phyloP scores from a whole-genome alignment of 73 alveolate genomes.

The Uronychia setigera region DNA sequence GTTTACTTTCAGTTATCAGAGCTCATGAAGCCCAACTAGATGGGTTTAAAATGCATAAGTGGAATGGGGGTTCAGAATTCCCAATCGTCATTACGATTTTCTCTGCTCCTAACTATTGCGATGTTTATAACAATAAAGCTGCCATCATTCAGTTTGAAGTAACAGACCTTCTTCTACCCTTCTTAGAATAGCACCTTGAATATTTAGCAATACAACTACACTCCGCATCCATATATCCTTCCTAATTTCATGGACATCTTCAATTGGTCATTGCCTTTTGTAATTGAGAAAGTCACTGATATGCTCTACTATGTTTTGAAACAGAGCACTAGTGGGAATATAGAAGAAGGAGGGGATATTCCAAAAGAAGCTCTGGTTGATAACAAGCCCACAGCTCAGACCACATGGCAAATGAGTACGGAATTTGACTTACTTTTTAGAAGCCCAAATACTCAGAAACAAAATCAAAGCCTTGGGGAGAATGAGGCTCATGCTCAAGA shows the following conservation, averaged over 20 bases:
- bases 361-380: conserved; percentile 2
- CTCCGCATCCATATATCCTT: conserved; percentile 92
- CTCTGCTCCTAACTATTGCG: conserved; percentile 97
- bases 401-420: conserved; percentile 23
- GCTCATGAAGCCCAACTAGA: conserved; percentile 97
- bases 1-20: conserved; percentile 76
- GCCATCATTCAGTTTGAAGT: conserved; percentile 86
- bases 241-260: conserved; percentile 87
- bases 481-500: conserved; percentile 67
- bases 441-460: conserved; percentile 25
- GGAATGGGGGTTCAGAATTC: conserved; percentile 82
- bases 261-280: conserved; percentile 86
- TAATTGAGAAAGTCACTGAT: conserved; percentile 80
- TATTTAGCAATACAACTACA: conserved; percentile 85
- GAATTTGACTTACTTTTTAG: neutral
- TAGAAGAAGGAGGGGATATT: conserved; percentile 11
- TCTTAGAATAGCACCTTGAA: conserved; percentile 85
- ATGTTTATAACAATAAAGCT: conserved; percentile 91
- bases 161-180: too few relatives aligned
- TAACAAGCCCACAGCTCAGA: conserved; percentile 20
- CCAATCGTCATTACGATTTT: conserved; percentile 93
- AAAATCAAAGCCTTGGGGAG: conserved; percentile 61
- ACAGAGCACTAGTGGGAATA: conserved; percentile 9
- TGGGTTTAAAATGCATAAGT: conserved; percentile 93
- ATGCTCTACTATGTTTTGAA: conserved; percentile 58